Evolutionary conservation across 768 basidiomycete species (phyloP), one percentile per base, ranked within the genome.

Genomic region (Serendipita sp.): DNA sequence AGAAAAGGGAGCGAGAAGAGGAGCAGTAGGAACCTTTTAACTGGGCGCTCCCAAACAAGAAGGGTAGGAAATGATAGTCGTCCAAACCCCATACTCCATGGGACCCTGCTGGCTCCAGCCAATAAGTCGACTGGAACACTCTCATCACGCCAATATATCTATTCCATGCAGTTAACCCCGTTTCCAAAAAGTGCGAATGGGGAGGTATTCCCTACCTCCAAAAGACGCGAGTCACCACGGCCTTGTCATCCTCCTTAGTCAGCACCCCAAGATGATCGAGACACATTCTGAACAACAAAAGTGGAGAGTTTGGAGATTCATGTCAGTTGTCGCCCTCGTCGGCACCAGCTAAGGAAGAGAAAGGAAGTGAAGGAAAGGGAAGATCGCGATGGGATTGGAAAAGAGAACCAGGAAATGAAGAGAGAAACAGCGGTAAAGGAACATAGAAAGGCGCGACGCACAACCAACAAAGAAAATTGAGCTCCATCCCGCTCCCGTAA

Each of bases 401-500:
- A 14, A 14, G 14, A 38, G 34, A n/a, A n/a, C n/a, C n/a, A n/a
- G 34, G 34, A 38, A 38, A 38, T 5, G 34, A 14, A 38, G 14
- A 38, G 34, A 38, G 34, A 14, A 38, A 14, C 14, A 14, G 34
- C 34, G 14, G 34, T 5, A 38, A 38, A 38, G 33, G 34, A 44
- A 24, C 7, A 1, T 53, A 5, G 13, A 42, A 42, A 42, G 11
- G n/a, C 7, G 2, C 34, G 26, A 76, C 90, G 67, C 70, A 96
- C 94, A 98, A 70, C 93, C 93, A 97, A 69, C 94, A 97, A 2
- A 98, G 64, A 69, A 97, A 99, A 72, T 97, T 95, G 45, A 98
- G 78, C 70, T 99, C 96, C 95, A 98, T 98, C 14, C 96, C 96
- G 68, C 93, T 96, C n/a, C 96, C 96, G 72, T 99, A 99, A 73